Conservation (phyloP, 2,329 filamentous ascomycete species). For the Chrysoporthe deuterocubensis region DNA sequence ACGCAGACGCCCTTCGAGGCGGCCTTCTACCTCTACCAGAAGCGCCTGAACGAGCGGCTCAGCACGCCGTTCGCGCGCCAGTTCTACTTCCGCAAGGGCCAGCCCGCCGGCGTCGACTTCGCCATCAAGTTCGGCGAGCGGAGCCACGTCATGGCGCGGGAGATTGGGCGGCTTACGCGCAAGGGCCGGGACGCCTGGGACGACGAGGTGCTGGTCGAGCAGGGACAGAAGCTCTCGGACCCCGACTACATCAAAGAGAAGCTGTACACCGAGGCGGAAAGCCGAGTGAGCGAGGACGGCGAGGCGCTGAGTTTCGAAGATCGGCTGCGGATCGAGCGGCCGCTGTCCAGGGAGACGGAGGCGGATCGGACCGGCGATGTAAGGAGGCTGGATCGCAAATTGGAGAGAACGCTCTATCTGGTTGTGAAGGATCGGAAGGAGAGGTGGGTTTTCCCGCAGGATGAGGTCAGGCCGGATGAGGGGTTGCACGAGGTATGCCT, state of each 20-base stretch:
- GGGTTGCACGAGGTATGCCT: slow-evolving; percentile 77
- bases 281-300: slow-evolving; percentile 61
- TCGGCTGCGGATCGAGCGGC: slow-evolving; percentile 71
- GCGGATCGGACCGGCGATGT: slow-evolving; percentile 78
- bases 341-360: slow-evolving; percentile 71
- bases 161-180: slow-evolving; percentile 80
- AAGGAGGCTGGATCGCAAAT: slow-evolving; percentile 75
- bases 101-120: slow-evolving; percentile 85
- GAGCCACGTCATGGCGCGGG: slow-evolving; percentile 73
- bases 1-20: slow-evolving; percentile 86
- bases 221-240: slow-evolving; percentile 71
- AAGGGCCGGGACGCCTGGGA: slow-evolving; percentile 77
- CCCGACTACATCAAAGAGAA: slow-evolving; percentile 68
- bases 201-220: slow-evolving; percentile 81
- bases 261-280: slow-evolving; percentile 76
- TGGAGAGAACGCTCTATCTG: slow-evolving; percentile 86
- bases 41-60: slow-evolving; percentile 85
- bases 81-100: slow-evolving; percentile 95
- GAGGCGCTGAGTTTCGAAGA: slow-evolving; percentile 62
- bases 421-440: slow-evolving; percentile 75
- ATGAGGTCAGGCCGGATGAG: slow-evolving; percentile 70
- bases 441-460: slow-evolving; percentile 82
- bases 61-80: slow-evolving; percentile 80
- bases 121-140: slow-evolving; percentile 82
- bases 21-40: slow-evolving; percentile 95